Percentiles rank a stretch among this genome's conserved stretches.
phyloP scores from a whole-genome alignment of 345 rosid species.

The Hibiscus trionum region DNA sequence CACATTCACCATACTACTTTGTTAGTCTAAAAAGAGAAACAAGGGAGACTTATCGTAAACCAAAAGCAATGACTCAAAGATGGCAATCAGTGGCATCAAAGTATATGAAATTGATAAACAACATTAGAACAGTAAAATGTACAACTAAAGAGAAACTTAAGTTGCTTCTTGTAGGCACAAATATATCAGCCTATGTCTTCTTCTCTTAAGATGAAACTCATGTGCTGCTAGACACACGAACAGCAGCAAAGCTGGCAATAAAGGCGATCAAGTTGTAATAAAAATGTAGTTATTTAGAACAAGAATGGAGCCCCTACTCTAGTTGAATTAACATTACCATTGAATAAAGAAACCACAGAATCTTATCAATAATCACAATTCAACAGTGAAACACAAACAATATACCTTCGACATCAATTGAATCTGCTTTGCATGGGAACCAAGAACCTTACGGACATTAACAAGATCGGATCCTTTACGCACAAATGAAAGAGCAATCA shows the following conservation, averaged over 20 bases:
- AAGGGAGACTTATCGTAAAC: neutral
- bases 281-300: too few species aligned
- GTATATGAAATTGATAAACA: neutral
- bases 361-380: neutral
- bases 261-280: too few species aligned
- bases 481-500: constrained; percentile 88
- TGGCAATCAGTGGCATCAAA: neutral
- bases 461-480: constrained; percentile 94
- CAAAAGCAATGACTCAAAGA: neutral
- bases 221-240: too few species aligned
- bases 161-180: neutral
- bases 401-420: constrained; percentile 84
- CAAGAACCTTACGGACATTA: constrained; percentile 78
- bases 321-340: too few species aligned
- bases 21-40: neutral
- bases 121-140: neutral
- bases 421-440: constrained; percentile 62
- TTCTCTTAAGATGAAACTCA: too few species aligned
- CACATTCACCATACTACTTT: neutral
- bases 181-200: neutral
- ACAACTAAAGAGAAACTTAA: neutral
- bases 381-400: neutral
- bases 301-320: too few species aligned
- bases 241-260: too few species aligned
- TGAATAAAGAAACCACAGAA: neutral